These are phyloP conservation scores for Colletotrichum sp. DNA, from an alignment of 2,329 filamentous ascomycete species.

Conservation along the genomic window DNA sequence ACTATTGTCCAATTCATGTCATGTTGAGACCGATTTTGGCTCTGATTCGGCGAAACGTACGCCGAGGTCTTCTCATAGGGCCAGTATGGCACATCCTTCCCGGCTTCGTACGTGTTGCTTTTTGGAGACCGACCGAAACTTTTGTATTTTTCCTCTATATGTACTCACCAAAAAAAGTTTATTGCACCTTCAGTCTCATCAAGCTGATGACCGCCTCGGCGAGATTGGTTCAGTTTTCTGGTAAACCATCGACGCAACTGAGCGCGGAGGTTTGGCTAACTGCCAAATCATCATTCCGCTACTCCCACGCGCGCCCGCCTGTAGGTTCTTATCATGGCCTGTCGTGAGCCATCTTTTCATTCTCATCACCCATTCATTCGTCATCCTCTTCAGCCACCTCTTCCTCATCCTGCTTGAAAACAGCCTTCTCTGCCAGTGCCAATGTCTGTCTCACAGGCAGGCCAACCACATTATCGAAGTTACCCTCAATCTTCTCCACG, in stretches of 20 bases:
- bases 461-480: constrained; percentile 93
- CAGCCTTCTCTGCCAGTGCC: constrained; percentile 85
- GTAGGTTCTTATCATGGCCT: background rate
- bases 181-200: background rate
- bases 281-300: background rate
- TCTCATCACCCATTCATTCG: constrained; percentile 34
- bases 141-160: background rate
- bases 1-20: rapidly evolving
- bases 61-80: background rate
- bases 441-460: constrained; percentile 81
- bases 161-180: background rate
- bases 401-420: constrained; percentile 75
- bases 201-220: background rate
- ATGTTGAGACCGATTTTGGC: background rate
- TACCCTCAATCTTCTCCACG: constrained; percentile 87
- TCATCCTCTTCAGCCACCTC: constrained; percentile 56
- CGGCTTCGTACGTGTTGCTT: background rate
- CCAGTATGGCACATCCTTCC: background rate
- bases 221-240: background rate
- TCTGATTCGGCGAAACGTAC: background rate
- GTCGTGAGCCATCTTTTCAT: background rate
- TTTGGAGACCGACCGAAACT: background rate
- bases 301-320: background rate
- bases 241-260: background rate
- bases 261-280: background rate